A percentile compares a stretch with the other conserved stretches of the same genome.
Conservation (phyloP, 176 grass and related monocot genomes). For the Microstegium vimineum region DNA sequence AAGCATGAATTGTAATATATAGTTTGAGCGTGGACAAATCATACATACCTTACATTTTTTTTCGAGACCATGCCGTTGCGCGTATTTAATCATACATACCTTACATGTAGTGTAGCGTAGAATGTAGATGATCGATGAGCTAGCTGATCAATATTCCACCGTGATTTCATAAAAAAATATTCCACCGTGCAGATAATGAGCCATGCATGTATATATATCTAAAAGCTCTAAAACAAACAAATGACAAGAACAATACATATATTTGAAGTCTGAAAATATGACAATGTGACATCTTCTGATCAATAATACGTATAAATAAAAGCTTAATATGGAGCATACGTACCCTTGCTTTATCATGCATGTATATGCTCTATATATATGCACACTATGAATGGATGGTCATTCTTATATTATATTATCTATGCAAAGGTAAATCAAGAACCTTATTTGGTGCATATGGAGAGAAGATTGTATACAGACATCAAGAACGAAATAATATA, state of each 20-base stretch:
- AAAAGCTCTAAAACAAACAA: neutral
- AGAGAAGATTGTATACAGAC: neutral
- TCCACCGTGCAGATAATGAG: neutral
- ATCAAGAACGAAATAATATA: constrained; percentile 7
- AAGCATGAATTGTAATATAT: neutral
- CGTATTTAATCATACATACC: too few species aligned
- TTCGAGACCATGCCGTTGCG: too few species aligned
- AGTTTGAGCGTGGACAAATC: neutral
- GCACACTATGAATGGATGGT: neutral
- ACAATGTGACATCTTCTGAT: neutral
- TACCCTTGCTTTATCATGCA: neutral
- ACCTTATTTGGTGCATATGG: neutral
- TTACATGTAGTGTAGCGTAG: too few species aligned
- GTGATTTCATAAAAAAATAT: too few species aligned
- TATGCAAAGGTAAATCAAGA: neutral
- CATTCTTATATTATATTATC: neutral
- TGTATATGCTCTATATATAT: neutral
- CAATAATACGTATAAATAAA: neutral
- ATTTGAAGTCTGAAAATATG: too few species aligned
- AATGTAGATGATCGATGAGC: neutral
- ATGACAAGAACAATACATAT: neutral
- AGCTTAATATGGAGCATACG: neutral
- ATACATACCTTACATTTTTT: neutral
- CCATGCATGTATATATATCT: neutral
- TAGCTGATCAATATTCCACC: neutral